These are phyloP conservation scores for Linnemannia schmuckeri DNA, from an alignment of 192 early-diverging fungal genomes.

Conservation along the genomic window DNA sequence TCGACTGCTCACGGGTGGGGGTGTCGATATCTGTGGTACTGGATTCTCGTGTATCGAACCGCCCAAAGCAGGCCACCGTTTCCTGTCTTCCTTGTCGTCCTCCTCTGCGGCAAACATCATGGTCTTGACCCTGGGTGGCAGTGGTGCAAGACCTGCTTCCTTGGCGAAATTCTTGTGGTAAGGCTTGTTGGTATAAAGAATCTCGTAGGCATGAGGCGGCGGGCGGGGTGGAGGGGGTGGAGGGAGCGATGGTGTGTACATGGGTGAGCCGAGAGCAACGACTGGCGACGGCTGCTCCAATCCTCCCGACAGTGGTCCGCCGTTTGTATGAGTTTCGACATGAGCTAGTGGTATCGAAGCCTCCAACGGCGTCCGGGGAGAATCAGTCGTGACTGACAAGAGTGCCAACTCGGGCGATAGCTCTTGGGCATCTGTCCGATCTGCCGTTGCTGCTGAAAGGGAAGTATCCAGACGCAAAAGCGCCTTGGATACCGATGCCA, in stretches of 20 bases:
- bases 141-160: constrained; percentile 35
- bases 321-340: background rate
- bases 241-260: constrained; percentile 7
- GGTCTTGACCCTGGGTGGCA: constrained; percentile 32
- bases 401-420: background rate
- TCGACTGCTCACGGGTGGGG: background rate
- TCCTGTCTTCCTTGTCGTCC: constrained; percentile 13
- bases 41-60: background rate
- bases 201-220: constrained; percentile 38
- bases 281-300: background rate
- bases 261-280: background rate
- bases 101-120: background rate
- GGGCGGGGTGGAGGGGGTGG: constrained; percentile 39
- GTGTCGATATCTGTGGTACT: background rate
- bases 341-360: background rate
- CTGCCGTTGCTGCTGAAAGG: background rate
- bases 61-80: background rate
- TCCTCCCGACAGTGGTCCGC: background rate
- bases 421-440: background rate
- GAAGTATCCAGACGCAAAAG: background rate
- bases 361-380: background rate
- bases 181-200: constrained; percentile 54
- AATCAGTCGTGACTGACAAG: background rate
- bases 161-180: constrained; percentile 52
- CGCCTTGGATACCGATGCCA: background rate